These are phyloP conservation scores for Pythium dissimile DNA, from an alignment of 352 stramenopile genomes.

Conservation along the genomic window DNA sequence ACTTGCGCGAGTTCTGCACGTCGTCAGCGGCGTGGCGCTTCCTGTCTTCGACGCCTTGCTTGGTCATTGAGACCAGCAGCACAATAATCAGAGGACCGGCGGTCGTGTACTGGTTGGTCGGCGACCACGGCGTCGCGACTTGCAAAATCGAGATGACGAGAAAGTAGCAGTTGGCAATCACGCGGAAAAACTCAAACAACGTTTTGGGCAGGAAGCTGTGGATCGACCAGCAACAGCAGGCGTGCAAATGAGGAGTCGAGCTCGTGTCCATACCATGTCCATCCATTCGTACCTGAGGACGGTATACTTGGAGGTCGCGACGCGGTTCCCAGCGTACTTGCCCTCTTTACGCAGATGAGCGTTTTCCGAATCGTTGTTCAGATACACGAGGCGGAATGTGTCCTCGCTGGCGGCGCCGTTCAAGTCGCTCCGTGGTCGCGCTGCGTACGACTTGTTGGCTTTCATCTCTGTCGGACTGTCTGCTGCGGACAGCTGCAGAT, in stretches of 20 bases:
- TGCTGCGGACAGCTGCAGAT: neutral
- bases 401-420: slow-evolving; percentile 3
- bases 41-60: slow-evolving; percentile 76
- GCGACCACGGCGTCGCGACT: slow-evolving; percentile 58
- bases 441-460: neutral
- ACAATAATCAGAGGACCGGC: slow-evolving; percentile 66
- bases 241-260: no score
- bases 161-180: slow-evolving; percentile 96
- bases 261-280: no score
- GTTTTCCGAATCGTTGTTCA: slow-evolving; percentile 70
- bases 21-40: slow-evolving; percentile 70
- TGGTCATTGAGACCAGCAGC: slow-evolving; percentile 74
- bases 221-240: no score
- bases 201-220: slow-evolving; percentile 92
- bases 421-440: slow-evolving; percentile 9
- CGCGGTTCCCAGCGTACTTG: slow-evolving; percentile 64
- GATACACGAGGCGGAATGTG: slow-evolving; percentile 44
- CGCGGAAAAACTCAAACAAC: slow-evolving; percentile 92
- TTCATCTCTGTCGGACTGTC: neutral
- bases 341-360: slow-evolving; percentile 34
- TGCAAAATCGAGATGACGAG: slow-evolving; percentile 93
- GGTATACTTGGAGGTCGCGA: slow-evolving; percentile 93
- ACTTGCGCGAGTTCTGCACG: slow-evolving; percentile 57
- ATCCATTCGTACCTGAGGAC: slow-evolving; percentile 50
- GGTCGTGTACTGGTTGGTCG: slow-evolving; percentile 79